phyloP scores from a whole-genome alignment of 495 filamentous ascomycete species.

The Aspergillus olivimuriae region DNA sequence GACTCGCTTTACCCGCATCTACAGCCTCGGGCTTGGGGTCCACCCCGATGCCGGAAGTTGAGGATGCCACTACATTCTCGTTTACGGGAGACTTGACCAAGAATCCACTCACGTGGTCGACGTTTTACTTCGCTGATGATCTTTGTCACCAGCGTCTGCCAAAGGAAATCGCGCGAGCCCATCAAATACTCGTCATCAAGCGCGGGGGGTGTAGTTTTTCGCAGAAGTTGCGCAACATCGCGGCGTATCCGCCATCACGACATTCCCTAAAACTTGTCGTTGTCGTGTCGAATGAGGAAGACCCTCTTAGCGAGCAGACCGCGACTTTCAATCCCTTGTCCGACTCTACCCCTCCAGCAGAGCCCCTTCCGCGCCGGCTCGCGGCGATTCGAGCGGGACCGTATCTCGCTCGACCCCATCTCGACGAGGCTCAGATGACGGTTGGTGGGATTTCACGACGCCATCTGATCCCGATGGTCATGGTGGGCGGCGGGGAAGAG shows the following conservation, averaged over 20 bases:
- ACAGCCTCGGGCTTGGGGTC: conserved; percentile 70
- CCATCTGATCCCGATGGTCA: conserved; percentile 72
- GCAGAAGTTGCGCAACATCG: conserved; percentile 77
- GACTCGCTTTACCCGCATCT: conserved; percentile 56
- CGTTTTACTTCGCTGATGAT: conserved; percentile 63
- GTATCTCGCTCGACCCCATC: conserved; percentile 58
- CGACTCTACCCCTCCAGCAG: conserved; percentile 1
- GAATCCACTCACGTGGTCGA: conserved; percentile 54
- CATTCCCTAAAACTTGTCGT: conserved; percentile 70
- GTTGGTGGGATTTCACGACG: conserved; percentile 64
- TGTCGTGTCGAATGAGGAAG: conserved; percentile 59
- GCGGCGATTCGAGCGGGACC: conserved; percentile 37
- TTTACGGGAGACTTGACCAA: conserved; percentile 33
- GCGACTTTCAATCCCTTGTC: no score
- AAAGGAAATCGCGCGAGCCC: conserved; percentile 49
- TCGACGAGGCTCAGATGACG: conserved; percentile 71
- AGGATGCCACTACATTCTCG: conserved; percentile 47
- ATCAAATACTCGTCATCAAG: conserved; percentile 77
- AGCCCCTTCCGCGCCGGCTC: no score
- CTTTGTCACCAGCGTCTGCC: conserved; percentile 61
- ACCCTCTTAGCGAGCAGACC: no score
- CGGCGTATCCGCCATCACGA: conserved; percentile 58
- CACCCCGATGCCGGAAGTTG: conserved; percentile 62
- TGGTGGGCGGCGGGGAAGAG: conserved; percentile 72
- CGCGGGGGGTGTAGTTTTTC: conserved; percentile 83